A percentile compares a stretch with the other conserved stretches of the same genome.
Conservation (phyloP, 2,329 filamentous ascomycete species). For the Xylariaceae sp. region DNA sequence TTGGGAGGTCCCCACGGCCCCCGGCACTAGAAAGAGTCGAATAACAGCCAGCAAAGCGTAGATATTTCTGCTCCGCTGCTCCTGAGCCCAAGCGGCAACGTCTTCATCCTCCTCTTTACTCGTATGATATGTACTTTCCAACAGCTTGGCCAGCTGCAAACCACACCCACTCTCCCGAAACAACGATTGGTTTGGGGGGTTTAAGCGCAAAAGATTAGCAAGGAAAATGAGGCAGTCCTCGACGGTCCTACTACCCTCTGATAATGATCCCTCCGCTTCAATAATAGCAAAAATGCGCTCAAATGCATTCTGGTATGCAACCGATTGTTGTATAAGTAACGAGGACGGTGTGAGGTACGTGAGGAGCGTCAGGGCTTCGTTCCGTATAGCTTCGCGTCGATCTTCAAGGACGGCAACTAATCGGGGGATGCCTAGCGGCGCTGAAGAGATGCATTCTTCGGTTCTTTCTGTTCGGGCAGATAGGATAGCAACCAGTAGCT, state of each 20-base stretch:
- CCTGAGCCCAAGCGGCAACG: slow-evolving; percentile 75
- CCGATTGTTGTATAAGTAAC: slow-evolving; percentile 88
- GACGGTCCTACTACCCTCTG: slow-evolving; percentile 82
- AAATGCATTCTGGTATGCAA: slow-evolving; percentile 94
- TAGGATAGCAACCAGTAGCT: slow-evolving; percentile 86
- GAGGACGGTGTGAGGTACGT: slow-evolving; percentile 88
- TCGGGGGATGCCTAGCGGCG: slow-evolving; percentile 85
- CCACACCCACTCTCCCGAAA: slow-evolving; percentile 92
- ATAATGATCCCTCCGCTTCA: slow-evolving; percentile 78
- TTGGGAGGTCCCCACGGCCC: slow-evolving; percentile 78
- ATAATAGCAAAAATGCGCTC: slow-evolving; percentile 86
- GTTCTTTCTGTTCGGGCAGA: slow-evolving; percentile 87
- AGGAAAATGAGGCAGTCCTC: slow-evolving; percentile 93
- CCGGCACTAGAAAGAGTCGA: slow-evolving; percentile 81
- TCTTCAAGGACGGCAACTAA: slow-evolving; percentile 87
- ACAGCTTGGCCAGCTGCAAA: slow-evolving; percentile 71
- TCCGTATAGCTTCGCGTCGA: slow-evolving; percentile 82
- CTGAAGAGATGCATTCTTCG: slow-evolving; percentile 91
- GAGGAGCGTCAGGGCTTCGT: slow-evolving; percentile 85
- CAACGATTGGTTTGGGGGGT: slow-evolving; percentile 89
- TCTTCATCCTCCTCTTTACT: slow-evolving; percentile 60
- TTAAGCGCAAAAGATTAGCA: slow-evolving; percentile 85
- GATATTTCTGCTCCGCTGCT: slow-evolving; percentile 85
- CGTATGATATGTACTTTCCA: slow-evolving; percentile 65
- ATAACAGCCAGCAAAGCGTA: slow-evolving; percentile 89